phyloP scores from a whole-genome alignment of 2,329 filamentous ascomycete genomes.

The Stemphylium beticola region DNA sequence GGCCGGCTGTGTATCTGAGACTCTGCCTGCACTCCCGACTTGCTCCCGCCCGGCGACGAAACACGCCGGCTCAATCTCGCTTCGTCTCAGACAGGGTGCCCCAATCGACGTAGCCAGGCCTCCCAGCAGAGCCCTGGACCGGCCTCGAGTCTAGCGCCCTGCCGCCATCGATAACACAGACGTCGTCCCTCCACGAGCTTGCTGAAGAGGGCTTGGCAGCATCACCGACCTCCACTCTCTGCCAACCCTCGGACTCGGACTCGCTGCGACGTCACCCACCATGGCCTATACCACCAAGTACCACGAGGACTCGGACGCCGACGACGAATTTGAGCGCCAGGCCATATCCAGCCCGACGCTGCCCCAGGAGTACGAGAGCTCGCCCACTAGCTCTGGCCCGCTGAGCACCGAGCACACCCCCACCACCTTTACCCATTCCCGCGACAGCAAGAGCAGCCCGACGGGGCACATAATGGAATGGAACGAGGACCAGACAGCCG shows the following conservation, averaged over 20 bases:
- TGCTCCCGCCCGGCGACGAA: constrained; percentile 28
- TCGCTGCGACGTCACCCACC: constrained; percentile 10
- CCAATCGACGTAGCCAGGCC: constrained; percentile 23
- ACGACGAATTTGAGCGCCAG: constrained; percentile 82
- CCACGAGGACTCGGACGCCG: constrained; percentile 73
- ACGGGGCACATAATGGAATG: constrained; percentile 80
- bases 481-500: constrained; percentile 86
- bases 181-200: constrained; percentile 26
- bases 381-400: constrained; percentile 74
- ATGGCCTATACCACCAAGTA: constrained; percentile 61
- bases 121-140: constrained; percentile 12
- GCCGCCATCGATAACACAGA: constrained; percentile 21
- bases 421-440: constrained; percentile 74
- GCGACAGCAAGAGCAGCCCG: constrained; percentile 69
- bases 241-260: constrained; percentile 14
- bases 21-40: constrained; percentile 18
- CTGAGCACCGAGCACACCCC: constrained; percentile 77
- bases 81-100: constrained; percentile 45
- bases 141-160: constrained; percentile 20
- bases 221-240: constrained; percentile 18
- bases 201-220: constrained; percentile 33
- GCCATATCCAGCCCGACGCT: constrained; percentile 68
- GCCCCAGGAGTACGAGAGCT: constrained; percentile 69
- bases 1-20: constrained; percentile 30
- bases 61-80: constrained; percentile 47